Evolutionary conservation across 2,329 filamentous ascomycete species (phyloP).

Genomic region (Fusarium staphyleae): DNA sequence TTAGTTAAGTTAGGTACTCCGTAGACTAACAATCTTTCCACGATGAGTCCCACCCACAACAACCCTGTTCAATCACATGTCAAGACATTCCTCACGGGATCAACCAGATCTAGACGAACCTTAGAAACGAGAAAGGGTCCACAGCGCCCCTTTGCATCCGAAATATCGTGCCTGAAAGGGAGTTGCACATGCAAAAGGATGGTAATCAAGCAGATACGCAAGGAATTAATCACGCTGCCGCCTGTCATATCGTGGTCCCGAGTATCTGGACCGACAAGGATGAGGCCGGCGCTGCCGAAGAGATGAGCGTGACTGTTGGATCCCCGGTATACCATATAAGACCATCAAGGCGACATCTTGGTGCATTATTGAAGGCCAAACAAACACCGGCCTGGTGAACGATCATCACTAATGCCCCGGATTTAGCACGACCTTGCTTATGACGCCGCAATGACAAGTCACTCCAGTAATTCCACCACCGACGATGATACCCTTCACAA

Average conservation of each 20-base stretch:
- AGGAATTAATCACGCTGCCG: conserved; percentile 15
- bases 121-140: background rate
- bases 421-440: background rate
- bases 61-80: no score
- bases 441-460: background rate
- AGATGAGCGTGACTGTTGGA: conserved; percentile 12
- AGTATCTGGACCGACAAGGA: background rate
- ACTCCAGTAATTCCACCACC: conserved; percentile 7
- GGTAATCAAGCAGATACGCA: background rate
- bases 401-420: background rate
- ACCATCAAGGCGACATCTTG: background rate
- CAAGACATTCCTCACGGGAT: no score
- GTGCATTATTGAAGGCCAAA: background rate
- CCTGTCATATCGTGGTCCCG: conserved; percentile 5
- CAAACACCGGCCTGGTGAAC: conserved; percentile 2
- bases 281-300: conserved; percentile 19
- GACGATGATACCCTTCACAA: conserved; percentile 32
- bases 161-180: conserved; percentile 11
- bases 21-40: no score
- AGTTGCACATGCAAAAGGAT: background rate
- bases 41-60: no score
- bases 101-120: no score
- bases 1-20: no score
- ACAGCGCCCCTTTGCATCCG: conserved; percentile 20
- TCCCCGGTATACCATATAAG: conserved; percentile 27